A percentile compares a stretch with the other conserved stretches of the same genome.
Conservation (phyloP, 108 stramenopile genomes). For the Nitzschia sp. region DNA sequence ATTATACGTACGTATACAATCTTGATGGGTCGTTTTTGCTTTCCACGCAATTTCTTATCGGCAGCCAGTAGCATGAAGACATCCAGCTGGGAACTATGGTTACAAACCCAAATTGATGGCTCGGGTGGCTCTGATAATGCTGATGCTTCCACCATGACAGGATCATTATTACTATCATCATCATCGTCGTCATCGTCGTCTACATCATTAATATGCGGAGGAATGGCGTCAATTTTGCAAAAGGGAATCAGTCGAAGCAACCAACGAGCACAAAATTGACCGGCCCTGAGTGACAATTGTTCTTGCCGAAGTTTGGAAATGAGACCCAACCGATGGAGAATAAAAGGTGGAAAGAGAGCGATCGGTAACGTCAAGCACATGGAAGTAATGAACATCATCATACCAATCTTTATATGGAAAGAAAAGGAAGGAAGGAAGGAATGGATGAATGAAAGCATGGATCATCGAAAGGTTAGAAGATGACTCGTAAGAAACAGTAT, state of each 20-base stretch:
- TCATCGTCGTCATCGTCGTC: too few species aligned
- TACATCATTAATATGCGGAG: conserved; percentile 17
- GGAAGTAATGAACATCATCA: conserved; percentile 67
- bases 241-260: conserved; percentile 82
- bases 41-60: conserved; percentile 61
- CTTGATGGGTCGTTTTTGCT: conserved; percentile 73
- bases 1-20: conserved; percentile 70
- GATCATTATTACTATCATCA: too few species aligned
- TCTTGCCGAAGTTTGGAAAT: conserved; percentile 31
- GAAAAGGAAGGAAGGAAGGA: not conserved
- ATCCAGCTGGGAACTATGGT: conserved; percentile 80
- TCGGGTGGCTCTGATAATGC: too few species aligned
- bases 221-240: conserved; percentile 47
- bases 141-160: too few species aligned
- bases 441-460: not conserved
- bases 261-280: conserved; percentile 81
- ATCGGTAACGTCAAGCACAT: conserved; percentile 85
- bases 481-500: too few species aligned
- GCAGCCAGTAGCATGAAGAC: conserved; percentile 75
- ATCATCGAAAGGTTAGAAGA: too few species aligned
- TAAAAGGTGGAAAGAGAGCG: conserved; percentile 59
- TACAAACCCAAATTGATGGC: conserved; percentile 86
- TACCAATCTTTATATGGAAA: conserved; percentile 33
- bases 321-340: conserved; percentile 42
- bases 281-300: conserved; percentile 51